phyloP scores from a whole-genome alignment of 306 rosid species.

The Acacia confusa region DNA sequence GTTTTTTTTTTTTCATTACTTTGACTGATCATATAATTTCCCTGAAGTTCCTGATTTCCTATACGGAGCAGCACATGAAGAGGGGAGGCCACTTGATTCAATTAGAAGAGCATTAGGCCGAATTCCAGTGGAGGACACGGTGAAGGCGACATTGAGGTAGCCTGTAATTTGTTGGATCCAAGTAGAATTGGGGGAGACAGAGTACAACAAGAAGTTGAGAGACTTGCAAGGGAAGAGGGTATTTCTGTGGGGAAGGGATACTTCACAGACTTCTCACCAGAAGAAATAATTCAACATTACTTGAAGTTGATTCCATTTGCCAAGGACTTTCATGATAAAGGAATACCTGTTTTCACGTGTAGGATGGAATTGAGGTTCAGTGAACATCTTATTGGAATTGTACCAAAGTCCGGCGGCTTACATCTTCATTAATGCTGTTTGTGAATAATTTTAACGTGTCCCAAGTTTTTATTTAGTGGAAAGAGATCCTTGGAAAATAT shows the following conservation, averaged over 20 bases:
- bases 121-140: constrained; percentile 48
- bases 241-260: constrained; percentile 71
- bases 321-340: not conserved
- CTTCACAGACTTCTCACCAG: constrained; percentile 74
- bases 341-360: not conserved
- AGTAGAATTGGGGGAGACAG: constrained; percentile 38
- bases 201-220: constrained; percentile 42
- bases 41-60: constrained; percentile 68
- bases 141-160: constrained; percentile 22
- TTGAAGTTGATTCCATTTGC: constrained; percentile 29
- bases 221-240: constrained; percentile 67
- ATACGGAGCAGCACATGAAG: constrained; percentile 71
- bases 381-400: not conserved
- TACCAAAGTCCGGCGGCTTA: not conserved
- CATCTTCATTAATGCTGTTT: not conserved
- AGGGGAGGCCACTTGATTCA: constrained; percentile 64
- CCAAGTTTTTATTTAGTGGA: no score
- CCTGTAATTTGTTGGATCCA: constrained; percentile 49
- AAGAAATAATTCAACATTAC: constrained; percentile 56
- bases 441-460: no score
- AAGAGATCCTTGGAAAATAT: no score
- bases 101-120: constrained; percentile 81
- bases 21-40: constrained; percentile 30
- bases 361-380: not conserved
- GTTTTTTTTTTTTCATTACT: constrained; percentile 1